Conservation (phyloP, 169 alveolate species). For the Plasmodium malariae region DNA sequence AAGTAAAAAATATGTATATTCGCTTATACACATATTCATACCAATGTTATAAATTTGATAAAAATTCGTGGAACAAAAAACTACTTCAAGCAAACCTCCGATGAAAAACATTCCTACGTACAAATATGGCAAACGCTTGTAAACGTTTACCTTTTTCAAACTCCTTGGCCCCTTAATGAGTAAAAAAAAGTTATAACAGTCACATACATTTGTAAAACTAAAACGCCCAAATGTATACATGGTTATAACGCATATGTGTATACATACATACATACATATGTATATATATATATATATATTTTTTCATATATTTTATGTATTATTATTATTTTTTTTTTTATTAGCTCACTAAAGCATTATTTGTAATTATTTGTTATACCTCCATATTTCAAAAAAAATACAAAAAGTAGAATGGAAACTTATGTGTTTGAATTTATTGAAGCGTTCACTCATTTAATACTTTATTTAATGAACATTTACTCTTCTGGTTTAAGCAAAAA, state of each 20-base stretch:
- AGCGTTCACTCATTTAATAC: conserved; percentile 70
- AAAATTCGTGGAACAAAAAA: conserved; percentile 74
- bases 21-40: neutral
- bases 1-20: neutral
- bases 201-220: neutral
- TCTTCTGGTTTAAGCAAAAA: conserved; percentile 44
- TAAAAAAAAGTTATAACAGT: conserved; percentile 1
- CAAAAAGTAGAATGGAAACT: conserved; percentile 60
- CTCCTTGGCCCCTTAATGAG: conserved; percentile 69
- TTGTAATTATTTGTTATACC: conserved; percentile 9
- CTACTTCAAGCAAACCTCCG: conserved; percentile 77
- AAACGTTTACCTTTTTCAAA: conserved; percentile 65
- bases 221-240: neutral
- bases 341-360: neutral
- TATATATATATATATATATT: neutral
- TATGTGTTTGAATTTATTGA: conserved; percentile 69
- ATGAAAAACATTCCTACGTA: conserved; percentile 74
- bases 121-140: conserved; percentile 74
- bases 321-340: neutral
- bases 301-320: neutral
- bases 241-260: neutral
- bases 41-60: conserved; percentile 74
- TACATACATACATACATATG: neutral
- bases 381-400: conserved; percentile 59
- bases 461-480: conserved; percentile 46